These are phyloP conservation scores for Carex scoparia DNA, from an alignment of 176 grass and related monocot species.

Conservation along the genomic window DNA sequence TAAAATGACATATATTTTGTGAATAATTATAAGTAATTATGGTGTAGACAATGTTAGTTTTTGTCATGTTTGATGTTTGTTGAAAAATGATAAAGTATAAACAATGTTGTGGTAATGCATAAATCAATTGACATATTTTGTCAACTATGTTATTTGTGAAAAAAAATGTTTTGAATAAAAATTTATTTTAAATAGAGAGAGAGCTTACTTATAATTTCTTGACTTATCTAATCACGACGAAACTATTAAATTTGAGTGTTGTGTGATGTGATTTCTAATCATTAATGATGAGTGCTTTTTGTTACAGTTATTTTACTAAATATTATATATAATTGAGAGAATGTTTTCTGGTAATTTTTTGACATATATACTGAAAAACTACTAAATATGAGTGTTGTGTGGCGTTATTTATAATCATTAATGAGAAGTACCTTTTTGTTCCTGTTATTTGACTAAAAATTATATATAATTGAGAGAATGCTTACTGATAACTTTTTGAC, in stretches of 20 bases:
- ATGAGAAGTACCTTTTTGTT: background rate
- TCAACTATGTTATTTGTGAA: background rate
- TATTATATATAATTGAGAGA: background rate
- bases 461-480: background rate
- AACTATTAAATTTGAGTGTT: too few species aligned
- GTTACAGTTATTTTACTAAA: too few species aligned
- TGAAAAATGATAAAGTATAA: background rate
- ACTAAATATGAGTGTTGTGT: too few species aligned
- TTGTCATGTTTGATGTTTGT: background rate
- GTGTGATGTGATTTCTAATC: too few species aligned
- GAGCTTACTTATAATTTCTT: background rate
- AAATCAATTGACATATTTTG: background rate
- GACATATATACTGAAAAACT: too few species aligned
- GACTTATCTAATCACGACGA: too few species aligned
- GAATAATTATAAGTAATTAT: background rate
- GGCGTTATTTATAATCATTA: background rate
- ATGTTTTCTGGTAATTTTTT: background rate
- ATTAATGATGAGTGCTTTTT: background rate
- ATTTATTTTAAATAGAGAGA: background rate
- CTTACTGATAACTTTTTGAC: background rate
- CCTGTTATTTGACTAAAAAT: background rate
- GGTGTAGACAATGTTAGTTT: background rate
- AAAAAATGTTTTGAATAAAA: background rate
- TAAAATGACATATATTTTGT: background rate
- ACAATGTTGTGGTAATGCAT: background rate